Evolutionary conservation across 2,329 filamentous ascomycete genomes (phyloP).

Genomic region (Boeremia exigua): DNA sequence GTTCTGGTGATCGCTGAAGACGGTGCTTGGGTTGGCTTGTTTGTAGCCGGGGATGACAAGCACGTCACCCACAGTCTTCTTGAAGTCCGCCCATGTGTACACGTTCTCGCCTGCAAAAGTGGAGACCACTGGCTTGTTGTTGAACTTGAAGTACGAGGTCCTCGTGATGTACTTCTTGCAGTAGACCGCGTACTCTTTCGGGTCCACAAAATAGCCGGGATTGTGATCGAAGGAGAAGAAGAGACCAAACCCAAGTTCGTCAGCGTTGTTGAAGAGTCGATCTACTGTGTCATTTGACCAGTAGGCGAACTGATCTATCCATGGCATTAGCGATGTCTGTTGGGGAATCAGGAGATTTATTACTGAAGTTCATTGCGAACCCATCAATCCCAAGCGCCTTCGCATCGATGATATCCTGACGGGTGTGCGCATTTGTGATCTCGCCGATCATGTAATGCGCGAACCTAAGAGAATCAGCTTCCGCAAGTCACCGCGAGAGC

Average conservation of each 20-base stretch:
- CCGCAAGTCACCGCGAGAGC: no score
- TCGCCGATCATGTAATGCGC: conserved; percentile 38
- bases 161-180: conserved; percentile 30
- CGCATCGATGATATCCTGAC: conserved; percentile 36
- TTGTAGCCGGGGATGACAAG: conserved; percentile 31
- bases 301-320: conserved; percentile 14
- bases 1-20: conserved; percentile 30
- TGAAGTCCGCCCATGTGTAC: conserved; percentile 28
- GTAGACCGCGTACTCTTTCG: conserved; percentile 37
- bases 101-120: conserved; percentile 41
- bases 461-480: neutral
- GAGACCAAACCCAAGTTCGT: conserved; percentile 39
- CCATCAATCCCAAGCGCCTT: conserved; percentile 43
- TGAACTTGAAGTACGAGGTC: conserved; percentile 37
- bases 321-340: neutral
- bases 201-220: no score
- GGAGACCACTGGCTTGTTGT: conserved; percentile 39
- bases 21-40: conserved; percentile 17
- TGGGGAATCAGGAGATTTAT: neutral
- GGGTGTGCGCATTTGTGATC: conserved; percentile 22
- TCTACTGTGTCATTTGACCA: conserved; percentile 38
- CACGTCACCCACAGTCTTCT: conserved; percentile 33
- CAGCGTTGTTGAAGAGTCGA: conserved; percentile 39
- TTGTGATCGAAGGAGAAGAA: conserved; percentile 51
- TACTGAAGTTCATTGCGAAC: conserved; percentile 45